Conservation (phyloP, 2,329 filamentous ascomycete species). For the Verticillium dahliae region DNA sequence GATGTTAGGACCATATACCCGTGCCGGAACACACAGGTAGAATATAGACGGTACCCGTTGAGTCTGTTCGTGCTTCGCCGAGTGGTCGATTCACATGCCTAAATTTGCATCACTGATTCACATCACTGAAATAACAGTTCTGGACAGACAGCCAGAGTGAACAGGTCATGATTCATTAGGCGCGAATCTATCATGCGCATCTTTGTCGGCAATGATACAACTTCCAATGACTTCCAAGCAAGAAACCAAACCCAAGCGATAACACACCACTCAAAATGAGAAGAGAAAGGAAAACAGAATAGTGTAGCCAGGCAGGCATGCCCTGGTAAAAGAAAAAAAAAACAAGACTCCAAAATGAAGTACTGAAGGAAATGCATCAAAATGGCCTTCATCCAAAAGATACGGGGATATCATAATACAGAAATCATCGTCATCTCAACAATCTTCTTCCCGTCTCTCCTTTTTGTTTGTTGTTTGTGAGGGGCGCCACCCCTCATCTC, state of each 20-base stretch:
- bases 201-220: background rate
- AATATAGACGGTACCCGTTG: too few relatives aligned
- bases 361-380: background rate
- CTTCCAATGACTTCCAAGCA: background rate
- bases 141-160: background rate
- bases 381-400: slow-evolving; percentile 1
- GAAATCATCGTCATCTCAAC: background rate
- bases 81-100: background rate
- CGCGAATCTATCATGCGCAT: slow-evolving; percentile 11
- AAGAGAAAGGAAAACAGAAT: too few relatives aligned
- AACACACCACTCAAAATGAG: background rate
- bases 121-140: background rate
- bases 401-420: slow-evolving; percentile 1
- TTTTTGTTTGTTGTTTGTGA: background rate
- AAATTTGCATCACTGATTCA: background rate
- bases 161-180: background rate
- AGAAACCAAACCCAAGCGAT: background rate
- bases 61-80: background rate
- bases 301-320: too few relatives aligned
- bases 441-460: background rate
- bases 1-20: too few relatives aligned
- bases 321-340: background rate
- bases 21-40: too few relatives aligned
- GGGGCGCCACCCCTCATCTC: background rate
- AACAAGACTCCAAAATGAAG: background rate